Base-by-base conservation (phyloP, 192 early-diverging fungal species). In the Phlyctochytrium arcticum region DNA sequence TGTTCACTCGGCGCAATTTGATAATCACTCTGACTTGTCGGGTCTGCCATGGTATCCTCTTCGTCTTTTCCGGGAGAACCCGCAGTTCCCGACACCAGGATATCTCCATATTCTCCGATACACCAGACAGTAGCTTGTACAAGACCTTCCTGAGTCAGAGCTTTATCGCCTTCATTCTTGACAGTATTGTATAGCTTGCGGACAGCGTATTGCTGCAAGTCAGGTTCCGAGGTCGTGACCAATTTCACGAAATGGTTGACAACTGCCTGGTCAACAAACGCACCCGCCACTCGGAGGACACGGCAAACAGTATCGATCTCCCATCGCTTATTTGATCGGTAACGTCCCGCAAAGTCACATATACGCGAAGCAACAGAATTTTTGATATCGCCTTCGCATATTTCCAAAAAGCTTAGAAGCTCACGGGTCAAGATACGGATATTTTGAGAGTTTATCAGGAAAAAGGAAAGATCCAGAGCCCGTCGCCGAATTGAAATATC, bases 401-500 rank as follows among this genome's bases (percentile, higher is more conserved):
- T 76, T 59, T 97, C 95, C 61, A 99, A 80, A 76, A 94, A 97
- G 5, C 90, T 86, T 50, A 99, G 74, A 8, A 99, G 84, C 60
- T 98, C 96, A 19, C 92, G 82, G 8, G 96, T 93, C 50, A 99
- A 80, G 5, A 92, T 87, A 19, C 92, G 89, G 30, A 96, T 93
- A 70, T 95, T 97, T n/a, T 85, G 80, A 31, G 89, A 82, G 72
- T 92, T 93, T 77, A 96, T 94, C 68, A 99, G 81, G 15, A 92
- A 95, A 84, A 99, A 99, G 24, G 89, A 87, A 42, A 99, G 84
- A 48, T 99, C 96, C 29, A 99, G 65, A 19, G 97, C 97, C 26
- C 97, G 90, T 15, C 94, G 87, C 34, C 97, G 88, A 64, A 99
- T 99, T 4, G 93, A 96, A 56, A 95, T 88, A 78, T 99, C 97